phyloP scores from a whole-genome alignment of 164 flowering plant genomes.

The Platanus orientalis region DNA sequence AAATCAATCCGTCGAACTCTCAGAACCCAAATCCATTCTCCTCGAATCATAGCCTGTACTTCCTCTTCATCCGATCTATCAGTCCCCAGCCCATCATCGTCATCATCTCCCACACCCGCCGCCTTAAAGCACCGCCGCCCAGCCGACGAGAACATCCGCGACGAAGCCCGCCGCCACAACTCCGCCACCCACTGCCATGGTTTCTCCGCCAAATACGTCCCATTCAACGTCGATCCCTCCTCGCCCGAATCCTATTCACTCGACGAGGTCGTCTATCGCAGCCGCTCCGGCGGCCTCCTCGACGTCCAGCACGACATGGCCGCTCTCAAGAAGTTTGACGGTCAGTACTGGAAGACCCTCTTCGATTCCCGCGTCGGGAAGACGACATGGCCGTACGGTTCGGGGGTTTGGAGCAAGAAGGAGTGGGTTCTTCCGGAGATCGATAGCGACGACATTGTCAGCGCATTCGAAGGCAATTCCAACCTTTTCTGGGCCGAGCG shows the following conservation, averaged over 20 bases:
- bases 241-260: constrained; percentile 74
- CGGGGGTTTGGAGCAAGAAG: constrained; percentile 91
- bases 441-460: constrained; percentile 64
- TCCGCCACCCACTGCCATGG: constrained; percentile 22
- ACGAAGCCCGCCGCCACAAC: constrained; percentile 53
- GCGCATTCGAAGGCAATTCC: constrained; percentile 80
- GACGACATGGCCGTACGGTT: constrained; percentile 90
- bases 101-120: constrained; percentile 7
- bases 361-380: constrained; percentile 81
- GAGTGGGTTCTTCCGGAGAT: constrained; percentile 92
- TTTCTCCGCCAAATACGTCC: constrained; percentile 85
- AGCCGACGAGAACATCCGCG: constrained; percentile 57
- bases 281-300: constrained; percentile 74
- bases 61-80: constrained; percentile 6
- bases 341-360: constrained; percentile 61
- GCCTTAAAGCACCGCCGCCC: constrained; percentile 41
- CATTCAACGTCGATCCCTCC: constrained; percentile 48
- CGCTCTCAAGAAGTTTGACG: constrained; percentile 59
- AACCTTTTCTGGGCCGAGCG: constrained; percentile 91
- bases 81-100: neutral
- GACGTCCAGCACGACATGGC: constrained; percentile 82
- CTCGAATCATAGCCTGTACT: constrained; percentile 11
- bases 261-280: constrained; percentile 82
- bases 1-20: constrained; percentile 12
- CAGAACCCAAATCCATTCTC: neutral